phyloP scores from a whole-genome alignment of 2,329 filamentous ascomycete genomes.

The Tolypocladium pustulatum region DNA sequence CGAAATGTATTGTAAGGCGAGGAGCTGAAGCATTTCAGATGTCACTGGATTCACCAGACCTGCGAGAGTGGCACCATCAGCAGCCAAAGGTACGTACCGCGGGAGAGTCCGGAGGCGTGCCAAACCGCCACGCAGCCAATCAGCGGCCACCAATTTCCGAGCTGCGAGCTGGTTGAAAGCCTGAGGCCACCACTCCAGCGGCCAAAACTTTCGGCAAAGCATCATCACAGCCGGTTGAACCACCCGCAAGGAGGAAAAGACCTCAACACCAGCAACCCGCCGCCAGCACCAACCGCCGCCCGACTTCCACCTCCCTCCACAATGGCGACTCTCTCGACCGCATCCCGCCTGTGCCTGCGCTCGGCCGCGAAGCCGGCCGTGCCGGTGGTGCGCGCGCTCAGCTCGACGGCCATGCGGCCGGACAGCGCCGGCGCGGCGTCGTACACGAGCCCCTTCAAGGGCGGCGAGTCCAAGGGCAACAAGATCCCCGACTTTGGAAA shows the following conservation, averaged over 20 bases:
- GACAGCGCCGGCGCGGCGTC: slow-evolving; percentile 35
- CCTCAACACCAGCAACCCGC: slow-evolving; percentile 28
- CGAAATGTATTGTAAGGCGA: too few relatives aligned
- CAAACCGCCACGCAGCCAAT: slow-evolving; percentile 28
- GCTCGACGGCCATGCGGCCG: slow-evolving; percentile 39
- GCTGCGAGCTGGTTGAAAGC: slow-evolving; percentile 22
- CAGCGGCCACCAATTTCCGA: slow-evolving; percentile 34
- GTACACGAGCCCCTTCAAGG: slow-evolving; percentile 56
- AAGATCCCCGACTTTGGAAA: slow-evolving; percentile 83
- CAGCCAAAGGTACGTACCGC: slow-evolving; percentile 8
- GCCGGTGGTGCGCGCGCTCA: slow-evolving; percentile 41
- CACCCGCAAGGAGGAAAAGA: slow-evolving; percentile 29
- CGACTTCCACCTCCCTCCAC: slow-evolving; percentile 11
- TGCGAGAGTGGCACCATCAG: background rate
- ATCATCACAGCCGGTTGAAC: slow-evolving; percentile 23
- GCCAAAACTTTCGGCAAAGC: slow-evolving; percentile 32
- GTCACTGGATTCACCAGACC: too few relatives aligned
- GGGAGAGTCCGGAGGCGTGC: slow-evolving; percentile 18
- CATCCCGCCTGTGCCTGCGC: slow-evolving; percentile 61
- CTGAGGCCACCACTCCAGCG: slow-evolving; percentile 29
- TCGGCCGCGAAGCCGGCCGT: slow-evolving; percentile 31
- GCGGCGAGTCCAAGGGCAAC: slow-evolving; percentile 44
- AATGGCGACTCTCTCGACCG: slow-evolving; percentile 60
- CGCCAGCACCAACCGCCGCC: slow-evolving; percentile 13
- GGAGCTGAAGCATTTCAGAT: too few relatives aligned